Percentiles rank a stretch among this genome's conserved stretches.
Evolutionary conservation across 2,329 filamentous ascomycete species (phyloP).

Genomic region (Paecilomyces niveus): DNA sequence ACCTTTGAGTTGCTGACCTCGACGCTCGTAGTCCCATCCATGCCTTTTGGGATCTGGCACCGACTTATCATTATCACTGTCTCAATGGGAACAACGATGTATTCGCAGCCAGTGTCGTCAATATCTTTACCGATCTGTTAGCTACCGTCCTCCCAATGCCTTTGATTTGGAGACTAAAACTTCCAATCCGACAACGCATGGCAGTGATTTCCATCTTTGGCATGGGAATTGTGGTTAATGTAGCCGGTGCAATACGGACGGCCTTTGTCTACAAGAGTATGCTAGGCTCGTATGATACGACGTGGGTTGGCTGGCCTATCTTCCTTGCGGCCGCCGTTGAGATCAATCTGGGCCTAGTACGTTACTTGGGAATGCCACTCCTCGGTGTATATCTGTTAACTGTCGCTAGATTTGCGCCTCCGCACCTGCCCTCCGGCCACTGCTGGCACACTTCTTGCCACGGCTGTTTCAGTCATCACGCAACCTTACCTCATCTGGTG

Average conservation of each 20-base stretch:
- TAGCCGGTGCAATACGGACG: conserved; percentile 27
- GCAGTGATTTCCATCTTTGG: conserved; percentile 33
- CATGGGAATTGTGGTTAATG: conserved; percentile 28
- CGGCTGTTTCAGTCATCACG: conserved; percentile 22
- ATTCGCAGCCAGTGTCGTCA: conserved; percentile 29
- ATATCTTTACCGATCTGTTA: conserved; percentile 11
- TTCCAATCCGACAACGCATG: conserved; percentile 27
- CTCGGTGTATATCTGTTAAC: not conserved
- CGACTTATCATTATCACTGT: conserved; percentile 19
- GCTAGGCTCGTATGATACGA: conserved; percentile 23
- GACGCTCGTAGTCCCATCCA: conserved; percentile 19
- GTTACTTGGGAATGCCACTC: conserved; percentile 3
- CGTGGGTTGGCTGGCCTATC: conserved; percentile 29
- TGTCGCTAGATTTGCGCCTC: conserved; percentile 27
- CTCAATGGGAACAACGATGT: conserved; percentile 21
- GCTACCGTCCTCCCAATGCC: conserved; percentile 31
- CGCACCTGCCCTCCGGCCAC: conserved; percentile 28
- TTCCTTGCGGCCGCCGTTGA: conserved; percentile 24
- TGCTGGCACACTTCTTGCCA: conserved; percentile 24
- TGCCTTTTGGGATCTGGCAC: conserved; percentile 25
- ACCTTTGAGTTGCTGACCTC: conserved; percentile 4
- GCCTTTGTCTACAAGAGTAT: conserved; percentile 28
- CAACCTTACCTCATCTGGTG: conserved; percentile 13
- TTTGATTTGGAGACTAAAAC: conserved; percentile 32
- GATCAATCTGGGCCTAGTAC: conserved; percentile 29